Percentiles rank a stretch among this genome's conserved stretches.
phyloP scores from a whole-genome alignment of 2,329 filamentous ascomycete species.

The Mycosphaerella arachidis region DNA sequence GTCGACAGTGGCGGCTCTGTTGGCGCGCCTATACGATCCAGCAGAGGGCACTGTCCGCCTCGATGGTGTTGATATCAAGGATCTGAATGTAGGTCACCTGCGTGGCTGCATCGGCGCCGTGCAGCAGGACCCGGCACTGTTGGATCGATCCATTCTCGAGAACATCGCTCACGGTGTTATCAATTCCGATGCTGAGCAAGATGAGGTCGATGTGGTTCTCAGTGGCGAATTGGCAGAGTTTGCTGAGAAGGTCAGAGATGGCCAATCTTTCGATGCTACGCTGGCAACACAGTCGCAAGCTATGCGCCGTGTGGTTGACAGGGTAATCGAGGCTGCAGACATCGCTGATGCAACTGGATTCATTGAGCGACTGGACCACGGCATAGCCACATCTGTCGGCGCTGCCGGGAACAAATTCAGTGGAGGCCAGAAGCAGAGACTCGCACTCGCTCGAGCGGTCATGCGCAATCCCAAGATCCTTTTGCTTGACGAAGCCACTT shows the following conservation, averaged over 20 bases:
- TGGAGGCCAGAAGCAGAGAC: conserved; percentile 41
- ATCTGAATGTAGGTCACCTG: conserved; percentile 32
- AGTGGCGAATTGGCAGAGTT: conserved; percentile 37
- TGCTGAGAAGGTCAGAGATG: conserved; percentile 49
- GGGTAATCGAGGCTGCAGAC: conserved; percentile 48
- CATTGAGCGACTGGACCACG: conserved; percentile 50
- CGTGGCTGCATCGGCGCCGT: conserved; percentile 38
- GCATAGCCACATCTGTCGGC: conserved; percentile 49
- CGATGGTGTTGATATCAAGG: conserved; percentile 37
- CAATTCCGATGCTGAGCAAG: conserved; percentile 36
- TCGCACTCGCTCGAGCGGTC: conserved; percentile 42
- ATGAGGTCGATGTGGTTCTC: conserved; percentile 43
- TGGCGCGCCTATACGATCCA: conserved; percentile 38
- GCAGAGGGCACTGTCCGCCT: conserved; percentile 31
- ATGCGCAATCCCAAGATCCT: conserved; percentile 39
- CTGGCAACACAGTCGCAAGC: conserved; percentile 31
- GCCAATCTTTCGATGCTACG: conserved; percentile 45
- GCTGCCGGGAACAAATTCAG: conserved; percentile 22
- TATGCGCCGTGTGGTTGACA: conserved; percentile 49
- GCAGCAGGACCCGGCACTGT: conserved; percentile 49
- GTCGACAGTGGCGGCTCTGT: conserved; percentile 38
- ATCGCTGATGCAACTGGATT: conserved; percentile 56
- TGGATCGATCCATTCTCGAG: conserved; percentile 50
- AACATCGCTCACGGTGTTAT: conserved; percentile 51
- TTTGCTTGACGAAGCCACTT: conserved; percentile 43